These are phyloP conservation scores for Cladosporium sp. DNA, from an alignment of 2,329 filamentous ascomycete genomes.

Conservation along the genomic window DNA sequence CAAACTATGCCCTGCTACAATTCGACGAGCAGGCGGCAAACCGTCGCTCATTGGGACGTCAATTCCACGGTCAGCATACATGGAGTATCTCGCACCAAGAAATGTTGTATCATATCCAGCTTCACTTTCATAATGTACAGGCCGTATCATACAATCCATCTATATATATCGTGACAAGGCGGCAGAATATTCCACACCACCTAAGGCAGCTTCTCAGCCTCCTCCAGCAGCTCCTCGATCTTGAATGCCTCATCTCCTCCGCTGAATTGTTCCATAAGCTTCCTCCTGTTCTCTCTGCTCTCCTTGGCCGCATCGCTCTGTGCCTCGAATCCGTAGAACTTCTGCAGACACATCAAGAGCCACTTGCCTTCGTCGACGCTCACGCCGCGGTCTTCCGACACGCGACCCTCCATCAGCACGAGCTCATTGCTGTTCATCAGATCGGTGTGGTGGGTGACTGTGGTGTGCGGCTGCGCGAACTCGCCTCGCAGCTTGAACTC, in stretches of 20 bases:
- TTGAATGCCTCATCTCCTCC: conserved; percentile 77
- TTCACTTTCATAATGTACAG: conserved; percentile 7
- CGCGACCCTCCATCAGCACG: conserved; percentile 81
- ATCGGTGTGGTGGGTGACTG: conserved; percentile 87
- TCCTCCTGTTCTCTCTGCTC: conserved; percentile 68
- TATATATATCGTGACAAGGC: conserved; percentile 2
- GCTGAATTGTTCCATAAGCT: conserved; percentile 79
- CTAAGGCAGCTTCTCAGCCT: conserved; percentile 72
- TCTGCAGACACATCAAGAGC: conserved; percentile 89
- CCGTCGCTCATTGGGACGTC: too few relatives aligned
- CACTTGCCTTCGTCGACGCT: conserved; percentile 81
- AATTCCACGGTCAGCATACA: too few relatives aligned
- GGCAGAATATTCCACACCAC: neutral
- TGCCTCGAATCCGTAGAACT: conserved; percentile 76
- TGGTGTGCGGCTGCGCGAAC: conserved; percentile 89
- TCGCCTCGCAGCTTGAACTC: conserved; percentile 91
- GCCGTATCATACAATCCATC: conserved; percentile 20
- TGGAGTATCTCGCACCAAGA: too few relatives aligned
- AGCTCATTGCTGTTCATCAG: conserved; percentile 72
- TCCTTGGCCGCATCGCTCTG: conserved; percentile 63
- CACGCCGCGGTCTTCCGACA: conserved; percentile 75
- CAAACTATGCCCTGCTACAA: too few relatives aligned
- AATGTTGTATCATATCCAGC: neutral
- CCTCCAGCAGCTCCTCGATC: conserved; percentile 81
- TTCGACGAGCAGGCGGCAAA: too few relatives aligned